These are phyloP conservation scores for Populus pruinosa DNA, from an alignment of 345 rosid genomes.

Conservation along the genomic window DNA sequence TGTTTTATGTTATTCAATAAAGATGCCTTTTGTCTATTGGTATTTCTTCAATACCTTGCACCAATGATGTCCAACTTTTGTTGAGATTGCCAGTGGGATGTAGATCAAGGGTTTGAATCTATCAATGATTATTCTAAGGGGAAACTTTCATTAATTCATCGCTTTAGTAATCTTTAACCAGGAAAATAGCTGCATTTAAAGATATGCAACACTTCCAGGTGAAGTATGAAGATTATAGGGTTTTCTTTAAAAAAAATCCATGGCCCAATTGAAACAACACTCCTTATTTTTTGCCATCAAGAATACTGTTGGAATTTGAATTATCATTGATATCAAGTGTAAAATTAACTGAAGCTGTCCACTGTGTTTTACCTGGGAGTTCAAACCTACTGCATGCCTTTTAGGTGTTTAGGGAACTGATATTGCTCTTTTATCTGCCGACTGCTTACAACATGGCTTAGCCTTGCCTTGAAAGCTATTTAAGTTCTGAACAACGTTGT, in stretches of 20 bases:
- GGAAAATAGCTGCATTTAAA: neutral
- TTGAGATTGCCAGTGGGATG: neutral
- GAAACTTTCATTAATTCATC: neutral
- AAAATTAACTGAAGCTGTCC: neutral
- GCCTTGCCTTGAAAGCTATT: neutral
- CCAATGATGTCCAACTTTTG: neutral
- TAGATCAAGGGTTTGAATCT: neutral
- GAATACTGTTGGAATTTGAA: neutral
- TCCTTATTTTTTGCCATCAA: neutral
- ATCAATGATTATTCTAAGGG: neutral
- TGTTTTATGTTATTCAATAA: too few species aligned
- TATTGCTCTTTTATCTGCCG: neutral
- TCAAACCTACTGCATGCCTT: neutral
- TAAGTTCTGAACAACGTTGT: neutral
- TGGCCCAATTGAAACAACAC: neutral
- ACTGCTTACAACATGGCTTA: neutral
- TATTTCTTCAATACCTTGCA: neutral
- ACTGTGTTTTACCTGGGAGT: neutral
- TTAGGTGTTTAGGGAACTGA: neutral
- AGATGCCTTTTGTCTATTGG: too few species aligned
- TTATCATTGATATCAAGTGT: neutral
- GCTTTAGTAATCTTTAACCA: neutral
- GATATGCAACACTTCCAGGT: neutral
- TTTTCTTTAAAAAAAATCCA: too few species aligned
- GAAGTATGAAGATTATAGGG: neutral